Evolutionary conservation across 2,329 filamentous ascomycete genomes (phyloP).

Genomic region (Ilyonectria robusta): DNA sequence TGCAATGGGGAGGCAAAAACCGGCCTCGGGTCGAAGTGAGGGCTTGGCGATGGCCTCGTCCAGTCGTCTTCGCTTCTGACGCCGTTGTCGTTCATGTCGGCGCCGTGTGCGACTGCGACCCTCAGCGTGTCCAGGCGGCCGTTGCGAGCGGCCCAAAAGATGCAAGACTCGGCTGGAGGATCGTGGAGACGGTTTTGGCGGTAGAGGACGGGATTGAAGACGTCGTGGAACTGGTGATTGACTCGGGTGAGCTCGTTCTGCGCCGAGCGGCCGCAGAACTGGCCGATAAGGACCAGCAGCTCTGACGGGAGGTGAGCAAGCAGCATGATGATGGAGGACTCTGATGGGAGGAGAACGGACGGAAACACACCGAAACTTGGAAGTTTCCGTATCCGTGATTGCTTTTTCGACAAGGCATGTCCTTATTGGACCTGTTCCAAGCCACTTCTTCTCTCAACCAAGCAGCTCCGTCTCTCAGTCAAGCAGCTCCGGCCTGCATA

Average conservation of each 20-base stretch:
- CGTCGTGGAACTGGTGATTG: neutral
- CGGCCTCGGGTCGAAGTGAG: neutral
- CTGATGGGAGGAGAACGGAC: neutral
- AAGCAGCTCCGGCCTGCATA: too few species aligned
- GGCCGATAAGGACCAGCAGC: neutral
- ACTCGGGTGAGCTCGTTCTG: neutral
- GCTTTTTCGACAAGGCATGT: too few species aligned
- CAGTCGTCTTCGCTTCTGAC: neutral
- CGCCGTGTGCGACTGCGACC: neutral
- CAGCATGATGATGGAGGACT: neutral
- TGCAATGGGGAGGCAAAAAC: neutral
- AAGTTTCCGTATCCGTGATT: too few species aligned
- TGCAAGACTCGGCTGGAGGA: neutral
- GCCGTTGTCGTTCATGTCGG: neutral
- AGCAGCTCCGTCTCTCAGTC: too few species aligned
- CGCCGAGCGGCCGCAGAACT: neutral
- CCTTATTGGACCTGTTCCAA: too few species aligned
- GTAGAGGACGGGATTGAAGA: constrained; percentile 1
- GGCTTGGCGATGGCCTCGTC: neutral
- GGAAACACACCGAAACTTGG: neutral
- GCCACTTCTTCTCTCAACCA: too few species aligned
- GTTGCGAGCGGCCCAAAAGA: neutral
- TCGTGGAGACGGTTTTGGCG: neutral
- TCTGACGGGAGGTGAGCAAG: neutral
- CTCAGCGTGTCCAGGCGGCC: neutral